A percentile compares a stretch with the other conserved stretches of the same genome.
Evolutionary conservation across 352 stramenopile genomes (phyloP).

Genomic region (Phytophthora pini): DNA sequence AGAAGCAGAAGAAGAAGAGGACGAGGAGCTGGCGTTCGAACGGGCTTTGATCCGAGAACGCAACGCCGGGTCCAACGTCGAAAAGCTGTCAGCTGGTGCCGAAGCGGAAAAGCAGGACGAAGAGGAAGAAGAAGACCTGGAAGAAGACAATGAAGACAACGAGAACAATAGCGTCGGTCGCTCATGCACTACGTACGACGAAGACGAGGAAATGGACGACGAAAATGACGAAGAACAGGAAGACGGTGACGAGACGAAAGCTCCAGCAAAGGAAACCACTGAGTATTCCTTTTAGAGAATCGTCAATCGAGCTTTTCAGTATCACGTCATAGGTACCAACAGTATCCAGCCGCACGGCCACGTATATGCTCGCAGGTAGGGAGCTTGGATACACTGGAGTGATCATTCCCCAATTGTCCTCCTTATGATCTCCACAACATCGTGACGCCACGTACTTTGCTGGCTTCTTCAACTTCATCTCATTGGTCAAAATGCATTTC

Average conservation of each 20-base stretch:
- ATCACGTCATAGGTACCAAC: background rate
- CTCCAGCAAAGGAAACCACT: background rate
- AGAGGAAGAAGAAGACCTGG: conserved; percentile 45
- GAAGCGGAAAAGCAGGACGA: conserved; percentile 40
- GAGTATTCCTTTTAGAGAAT: conserved; percentile 1
- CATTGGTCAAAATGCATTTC: conserved; percentile 7
- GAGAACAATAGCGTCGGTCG: conserved; percentile 22
- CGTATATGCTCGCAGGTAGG: background rate
- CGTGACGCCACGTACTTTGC: conserved; percentile 17
- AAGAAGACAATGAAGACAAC: conserved; percentile 40
- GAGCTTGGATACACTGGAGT: background rate
- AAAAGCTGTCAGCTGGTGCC: conserved; percentile 16
- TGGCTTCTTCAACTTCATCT: conserved; percentile 17
- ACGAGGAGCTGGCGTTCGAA: conserved; percentile 51
- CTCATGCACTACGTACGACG: conserved; percentile 25
- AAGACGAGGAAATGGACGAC: conserved; percentile 34
- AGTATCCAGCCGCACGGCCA: background rate
- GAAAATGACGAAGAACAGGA: conserved; percentile 33
- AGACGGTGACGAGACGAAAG: background rate
- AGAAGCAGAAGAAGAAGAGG: conserved; percentile 31
- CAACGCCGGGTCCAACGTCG: conserved; percentile 15
- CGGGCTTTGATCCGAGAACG: conserved; percentile 38
- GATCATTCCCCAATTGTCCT: background rate
- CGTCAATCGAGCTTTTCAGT: too few relatives aligned
- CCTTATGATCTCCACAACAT: background rate